phyloP scores from a whole-genome alignment of 441 rosid genomes.

The Bocquillonia castaneifolia region DNA sequence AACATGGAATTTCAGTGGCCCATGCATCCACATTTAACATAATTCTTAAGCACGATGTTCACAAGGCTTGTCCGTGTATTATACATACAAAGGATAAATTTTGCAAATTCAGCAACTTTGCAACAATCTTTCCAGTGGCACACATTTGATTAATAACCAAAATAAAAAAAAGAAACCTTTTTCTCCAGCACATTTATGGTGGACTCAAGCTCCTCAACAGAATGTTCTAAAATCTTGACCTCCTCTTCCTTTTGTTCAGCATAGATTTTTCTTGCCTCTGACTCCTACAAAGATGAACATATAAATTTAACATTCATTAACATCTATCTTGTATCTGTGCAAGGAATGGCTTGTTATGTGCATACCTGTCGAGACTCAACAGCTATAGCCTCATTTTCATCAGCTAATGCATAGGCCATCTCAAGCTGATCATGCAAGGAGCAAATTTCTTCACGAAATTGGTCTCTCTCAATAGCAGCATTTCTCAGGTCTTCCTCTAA shows the following conservation, averaged over 20 bases:
- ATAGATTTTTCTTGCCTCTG: constrained; percentile 65
- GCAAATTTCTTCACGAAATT: constrained; percentile 54
- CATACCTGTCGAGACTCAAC: constrained; percentile 80
- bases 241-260: constrained; percentile 92
- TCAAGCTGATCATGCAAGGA: constrained; percentile 61
- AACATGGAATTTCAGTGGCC: constrained; percentile 20
- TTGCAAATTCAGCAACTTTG: background rate
- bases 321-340: background rate
- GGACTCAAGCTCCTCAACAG: constrained; percentile 87
- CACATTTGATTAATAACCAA: background rate
- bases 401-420: constrained; percentile 66
- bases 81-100: background rate
- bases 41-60: constrained; percentile 9
- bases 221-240: constrained; percentile 78
- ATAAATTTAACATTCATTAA: constrained; percentile 10
- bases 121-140: background rate
- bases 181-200: constrained; percentile 81
- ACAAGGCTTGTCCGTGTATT: constrained; percentile 11
- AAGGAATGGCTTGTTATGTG: constrained; percentile 20
- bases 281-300: constrained; percentile 44
- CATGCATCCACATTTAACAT: constrained; percentile 8
- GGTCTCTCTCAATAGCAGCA: constrained; percentile 50
- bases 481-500: constrained; percentile 50
- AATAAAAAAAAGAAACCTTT: constrained; percentile 47
- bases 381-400: constrained; percentile 86